Evolutionary conservation across 257 asterid species (phyloP).

Genomic region (Nicotiana undulata): DNA sequence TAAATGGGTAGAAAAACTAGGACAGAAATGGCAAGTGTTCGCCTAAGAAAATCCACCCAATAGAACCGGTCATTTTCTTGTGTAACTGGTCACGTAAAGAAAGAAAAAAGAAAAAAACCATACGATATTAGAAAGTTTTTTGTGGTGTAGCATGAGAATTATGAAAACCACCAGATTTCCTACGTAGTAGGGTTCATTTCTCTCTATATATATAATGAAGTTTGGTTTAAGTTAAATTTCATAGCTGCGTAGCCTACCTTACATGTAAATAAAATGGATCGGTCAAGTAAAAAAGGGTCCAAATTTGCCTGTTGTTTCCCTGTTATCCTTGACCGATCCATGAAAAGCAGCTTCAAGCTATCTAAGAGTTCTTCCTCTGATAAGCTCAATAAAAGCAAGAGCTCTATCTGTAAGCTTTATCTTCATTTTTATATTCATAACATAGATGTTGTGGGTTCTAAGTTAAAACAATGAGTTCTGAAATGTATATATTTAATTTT

Average conservation of each 20-base stretch:
- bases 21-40: neutral
- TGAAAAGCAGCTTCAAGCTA: conserved; percentile 22
- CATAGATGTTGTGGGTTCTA: too few species aligned
- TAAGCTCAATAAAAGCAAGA: neutral
- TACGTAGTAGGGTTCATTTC: neutral
- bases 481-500: too few species aligned
- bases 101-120: neutral
- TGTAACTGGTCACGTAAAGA: neutral
- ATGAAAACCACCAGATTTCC: neutral
- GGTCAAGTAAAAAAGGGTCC: conserved; percentile 10
- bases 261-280: conserved; percentile 16
- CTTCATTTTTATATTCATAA: too few species aligned
- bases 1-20: neutral
- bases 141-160: neutral
- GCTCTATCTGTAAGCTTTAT: neutral
- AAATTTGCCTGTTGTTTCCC: conserved; percentile 22
- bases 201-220: neutral
- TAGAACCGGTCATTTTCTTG: neutral
- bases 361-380: conserved; percentile 11
- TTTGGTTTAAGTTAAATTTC: neutral
- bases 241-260: neutral
- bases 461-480: too few species aligned
- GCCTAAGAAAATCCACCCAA: neutral
- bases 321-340: conserved; percentile 21
- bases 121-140: neutral